A percentile compares a stretch with the other conserved stretches of the same genome.
Evolutionary conservation across 2,329 filamentous ascomycete genomes (phyloP).

Genomic region (Sclerotinia nivalis): DNA sequence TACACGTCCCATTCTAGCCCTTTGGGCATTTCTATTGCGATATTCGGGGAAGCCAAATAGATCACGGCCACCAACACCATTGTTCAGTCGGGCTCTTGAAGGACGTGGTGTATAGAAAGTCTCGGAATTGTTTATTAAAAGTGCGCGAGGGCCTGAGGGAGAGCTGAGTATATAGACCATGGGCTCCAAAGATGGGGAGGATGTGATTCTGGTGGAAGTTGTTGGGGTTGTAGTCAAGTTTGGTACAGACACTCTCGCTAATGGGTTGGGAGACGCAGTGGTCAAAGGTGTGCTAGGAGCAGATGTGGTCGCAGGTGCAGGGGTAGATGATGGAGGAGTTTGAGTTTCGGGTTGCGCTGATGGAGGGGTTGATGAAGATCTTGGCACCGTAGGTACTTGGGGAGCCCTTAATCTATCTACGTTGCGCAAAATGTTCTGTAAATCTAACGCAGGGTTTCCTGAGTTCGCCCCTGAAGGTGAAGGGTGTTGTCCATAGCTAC

Average conservation of each 20-base stretch:
- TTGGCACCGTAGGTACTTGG: constrained; percentile 28
- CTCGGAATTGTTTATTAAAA: constrained; percentile 56
- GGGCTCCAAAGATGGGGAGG: constrained; percentile 40
- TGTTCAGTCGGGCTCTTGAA: constrained; percentile 27
- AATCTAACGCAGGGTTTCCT: constrained; percentile 32
- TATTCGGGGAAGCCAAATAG: constrained; percentile 33
- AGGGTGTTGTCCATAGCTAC: constrained; percentile 26
- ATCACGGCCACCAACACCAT: constrained; percentile 7
- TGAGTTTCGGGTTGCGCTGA: constrained; percentile 21
- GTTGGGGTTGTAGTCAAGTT: constrained; percentile 17
- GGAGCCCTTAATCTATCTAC: constrained; percentile 32
- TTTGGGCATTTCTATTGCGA: constrained; percentile 33
- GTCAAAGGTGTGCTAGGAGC: constrained; percentile 6
- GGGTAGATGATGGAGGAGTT: constrained; percentile 20
- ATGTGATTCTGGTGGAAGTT: constrained; percentile 26
- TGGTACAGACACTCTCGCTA: constrained; percentile 19
- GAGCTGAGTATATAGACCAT: constrained; percentile 64
- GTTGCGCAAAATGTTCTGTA: constrained; percentile 35
- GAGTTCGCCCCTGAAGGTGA: background rate
- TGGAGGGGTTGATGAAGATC: constrained; percentile 28
- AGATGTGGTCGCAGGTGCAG: constrained; percentile 14
- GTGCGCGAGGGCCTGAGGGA: constrained; percentile 57
- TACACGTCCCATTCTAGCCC: constrained; percentile 28
- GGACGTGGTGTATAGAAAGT: constrained; percentile 53
- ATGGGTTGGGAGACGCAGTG: constrained; percentile 5